These are phyloP conservation scores for Adansonia rubrostipa DNA, from an alignment of 441 rosid species.

Conservation along the genomic window DNA sequence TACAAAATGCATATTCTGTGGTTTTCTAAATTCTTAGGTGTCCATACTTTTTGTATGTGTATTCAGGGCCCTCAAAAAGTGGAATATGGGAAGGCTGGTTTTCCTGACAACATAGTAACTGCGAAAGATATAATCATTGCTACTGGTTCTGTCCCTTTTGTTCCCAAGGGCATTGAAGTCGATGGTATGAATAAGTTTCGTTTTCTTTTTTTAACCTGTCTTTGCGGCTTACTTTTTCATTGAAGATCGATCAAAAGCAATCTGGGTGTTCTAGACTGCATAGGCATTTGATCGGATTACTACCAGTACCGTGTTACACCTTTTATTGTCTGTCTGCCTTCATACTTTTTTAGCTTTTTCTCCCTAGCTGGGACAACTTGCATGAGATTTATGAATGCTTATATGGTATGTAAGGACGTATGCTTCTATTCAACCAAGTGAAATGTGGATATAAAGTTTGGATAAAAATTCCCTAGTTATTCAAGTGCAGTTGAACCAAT, in stretches of 20 bases:
- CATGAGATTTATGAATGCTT: background rate
- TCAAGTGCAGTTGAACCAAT: background rate
- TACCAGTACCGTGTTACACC: background rate
- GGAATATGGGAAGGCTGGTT: conserved; percentile 68
- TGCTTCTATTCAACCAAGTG: background rate
- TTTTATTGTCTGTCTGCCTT: background rate
- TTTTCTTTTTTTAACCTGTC: background rate
- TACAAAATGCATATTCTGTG: background rate
- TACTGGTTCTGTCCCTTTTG: conserved; percentile 95
- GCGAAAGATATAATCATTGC: conserved; percentile 86
- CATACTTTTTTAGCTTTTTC: background rate
- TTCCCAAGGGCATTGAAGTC: conserved; percentile 94
- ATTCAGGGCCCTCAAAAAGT: conserved; percentile 90
- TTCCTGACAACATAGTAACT: conserved; percentile 60
- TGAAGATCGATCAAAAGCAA: background rate
- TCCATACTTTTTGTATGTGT: conserved; percentile 31
- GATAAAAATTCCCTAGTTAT: background rate
- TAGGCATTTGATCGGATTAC: background rate
- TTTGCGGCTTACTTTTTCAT: background rate
- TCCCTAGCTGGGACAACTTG: background rate
- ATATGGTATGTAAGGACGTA: background rate
- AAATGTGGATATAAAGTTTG: background rate
- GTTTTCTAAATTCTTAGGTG: background rate
- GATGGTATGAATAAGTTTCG: conserved; percentile 58
- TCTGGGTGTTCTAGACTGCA: background rate